Evolutionary conservation across 225 moss, liverwort and hornwort species (phyloP).

Genomic region (Neckera pumila): DNA sequence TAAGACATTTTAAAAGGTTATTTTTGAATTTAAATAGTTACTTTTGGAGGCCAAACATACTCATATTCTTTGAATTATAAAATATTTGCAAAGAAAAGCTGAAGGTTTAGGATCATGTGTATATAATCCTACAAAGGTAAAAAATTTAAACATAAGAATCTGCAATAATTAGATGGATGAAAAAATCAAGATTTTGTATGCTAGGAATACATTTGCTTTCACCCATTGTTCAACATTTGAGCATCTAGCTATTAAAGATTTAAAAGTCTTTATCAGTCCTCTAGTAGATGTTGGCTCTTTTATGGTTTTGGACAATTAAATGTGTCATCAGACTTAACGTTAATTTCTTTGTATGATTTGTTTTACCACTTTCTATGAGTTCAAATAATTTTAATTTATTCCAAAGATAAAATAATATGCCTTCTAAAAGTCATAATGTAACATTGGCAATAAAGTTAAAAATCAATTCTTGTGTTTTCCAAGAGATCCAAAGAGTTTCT

Average conservation of each 20-base stretch:
- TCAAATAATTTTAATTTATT: not conserved
- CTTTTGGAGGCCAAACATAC: too few relatives aligned
- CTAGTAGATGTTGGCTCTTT: rapidly evolving
- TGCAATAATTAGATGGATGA: not conserved
- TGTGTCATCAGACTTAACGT: not conserved
- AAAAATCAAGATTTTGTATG: rapidly evolving
- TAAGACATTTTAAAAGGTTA: too few relatives aligned
- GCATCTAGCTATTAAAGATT: rapidly evolving
- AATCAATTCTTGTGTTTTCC: not conserved
- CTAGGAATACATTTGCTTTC: not conserved
- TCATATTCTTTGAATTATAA: too few relatives aligned
- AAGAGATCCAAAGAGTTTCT: not conserved
- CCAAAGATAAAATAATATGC: not conserved
- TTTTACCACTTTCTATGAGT: too few relatives aligned
- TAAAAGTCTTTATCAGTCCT: not conserved
- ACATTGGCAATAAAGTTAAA: rapidly evolving
- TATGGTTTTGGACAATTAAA: not conserved
- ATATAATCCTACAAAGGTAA: too few relatives aligned
- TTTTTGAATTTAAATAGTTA: too few relatives aligned
- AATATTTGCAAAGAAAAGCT: too few relatives aligned
- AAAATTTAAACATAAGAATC: not conserved
- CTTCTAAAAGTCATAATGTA: not conserved
- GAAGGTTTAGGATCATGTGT: too few relatives aligned
- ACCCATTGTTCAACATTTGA: not conserved
- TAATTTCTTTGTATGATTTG: not conserved